Conservation (phyloP, 2,329 filamentous ascomycete genomes). For the Monilinia fructicola region DNA sequence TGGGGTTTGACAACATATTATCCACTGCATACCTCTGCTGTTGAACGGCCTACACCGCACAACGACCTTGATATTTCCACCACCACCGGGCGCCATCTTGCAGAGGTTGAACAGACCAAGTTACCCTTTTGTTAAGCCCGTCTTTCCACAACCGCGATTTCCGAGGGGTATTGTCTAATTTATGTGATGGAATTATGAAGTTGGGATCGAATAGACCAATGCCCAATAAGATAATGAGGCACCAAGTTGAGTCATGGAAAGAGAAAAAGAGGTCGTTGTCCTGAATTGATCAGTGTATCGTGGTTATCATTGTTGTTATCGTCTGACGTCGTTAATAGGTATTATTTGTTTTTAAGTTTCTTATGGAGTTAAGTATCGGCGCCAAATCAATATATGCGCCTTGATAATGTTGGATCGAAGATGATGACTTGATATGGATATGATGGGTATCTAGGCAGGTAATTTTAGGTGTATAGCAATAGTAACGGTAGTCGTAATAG, state of each 20-base stretch:
- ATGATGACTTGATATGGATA: slow-evolving; percentile 1
- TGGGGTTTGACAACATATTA: slow-evolving; percentile 9
- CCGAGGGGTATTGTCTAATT: slow-evolving; percentile 11
- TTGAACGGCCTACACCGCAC: slow-evolving; percentile 96
- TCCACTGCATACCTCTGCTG: slow-evolving; percentile 67
- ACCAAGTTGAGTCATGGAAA: slow-evolving; percentile 21
- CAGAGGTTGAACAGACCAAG: slow-evolving; percentile 26
- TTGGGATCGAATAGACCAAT: slow-evolving; percentile 7
- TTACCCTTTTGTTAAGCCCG: slow-evolving; percentile 18
- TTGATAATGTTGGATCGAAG: background rate
- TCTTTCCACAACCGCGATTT: slow-evolving; percentile 11
- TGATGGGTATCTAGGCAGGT: background rate
- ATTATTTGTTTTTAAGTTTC: slow-evolving; percentile 16
- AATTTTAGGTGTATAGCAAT: slow-evolving; percentile 4
- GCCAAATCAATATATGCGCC: slow-evolving; percentile 7
- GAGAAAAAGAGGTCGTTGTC: slow-evolving; percentile 5
- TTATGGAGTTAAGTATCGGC: background rate
- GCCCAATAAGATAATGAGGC: slow-evolving; percentile 6
- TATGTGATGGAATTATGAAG: slow-evolving; percentile 23
- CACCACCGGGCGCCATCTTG: slow-evolving; percentile 49
- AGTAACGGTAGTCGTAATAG: no score
- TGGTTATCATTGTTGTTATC: slow-evolving; percentile 22
- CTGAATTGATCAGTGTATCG: slow-evolving; percentile 19
- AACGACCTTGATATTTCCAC: slow-evolving; percentile 99
- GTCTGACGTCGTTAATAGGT: slow-evolving; percentile 20